These are phyloP conservation scores for Candida fluviatilis DNA, from an alignment of 805 yeast species.

Conservation along the genomic window DNA sequence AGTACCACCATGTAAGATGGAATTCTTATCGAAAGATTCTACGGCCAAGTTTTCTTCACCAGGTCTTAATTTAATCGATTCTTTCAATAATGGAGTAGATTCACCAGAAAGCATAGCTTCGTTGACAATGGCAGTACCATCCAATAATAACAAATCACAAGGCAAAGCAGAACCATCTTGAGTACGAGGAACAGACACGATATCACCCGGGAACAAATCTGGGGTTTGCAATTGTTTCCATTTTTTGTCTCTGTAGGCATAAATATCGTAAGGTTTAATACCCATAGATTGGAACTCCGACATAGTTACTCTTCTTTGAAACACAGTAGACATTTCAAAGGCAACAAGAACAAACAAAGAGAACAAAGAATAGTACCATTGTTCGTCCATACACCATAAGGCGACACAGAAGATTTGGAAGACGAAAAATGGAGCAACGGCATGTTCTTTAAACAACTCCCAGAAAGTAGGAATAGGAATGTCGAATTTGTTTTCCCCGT, in stretches of 20 bases:
- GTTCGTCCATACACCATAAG: slow-evolving; percentile 92
- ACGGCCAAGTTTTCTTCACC: slow-evolving; percentile 60
- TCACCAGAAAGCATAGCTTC: slow-evolving; percentile 99
- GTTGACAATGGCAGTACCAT: slow-evolving; percentile 92
- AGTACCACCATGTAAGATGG: slow-evolving; percentile 92
- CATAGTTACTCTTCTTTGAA: slow-evolving; percentile 93
- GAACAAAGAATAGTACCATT: slow-evolving; percentile 93
- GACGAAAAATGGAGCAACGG: slow-evolving; percentile 96
- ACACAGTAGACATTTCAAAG: slow-evolving; percentile 92
- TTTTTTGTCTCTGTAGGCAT: slow-evolving; percentile 61
- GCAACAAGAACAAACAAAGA: slow-evolving; percentile 88
- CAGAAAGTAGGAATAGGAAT: slow-evolving; percentile 90
- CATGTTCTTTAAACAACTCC: slow-evolving; percentile 94
- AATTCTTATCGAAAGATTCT: slow-evolving; percentile 84
- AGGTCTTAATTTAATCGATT: slow-evolving; percentile 83
- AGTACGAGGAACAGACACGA: slow-evolving; percentile 83
- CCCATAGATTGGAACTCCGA: slow-evolving; percentile 96
- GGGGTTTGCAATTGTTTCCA: slow-evolving; percentile 73
- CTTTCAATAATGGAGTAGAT: slow-evolving; percentile 93
- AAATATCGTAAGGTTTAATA: slow-evolving; percentile 80
- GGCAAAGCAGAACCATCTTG: slow-evolving; percentile 90
- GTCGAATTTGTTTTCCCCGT: slow-evolving; percentile 86
- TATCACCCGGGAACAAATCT: slow-evolving; percentile 85
- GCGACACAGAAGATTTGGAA: slow-evolving; percentile 96
- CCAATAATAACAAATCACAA: slow-evolving; percentile 82